These are phyloP conservation scores for Russula olivacea DNA, from an alignment of 768 basidiomycete genomes.

Conservation along the genomic window DNA sequence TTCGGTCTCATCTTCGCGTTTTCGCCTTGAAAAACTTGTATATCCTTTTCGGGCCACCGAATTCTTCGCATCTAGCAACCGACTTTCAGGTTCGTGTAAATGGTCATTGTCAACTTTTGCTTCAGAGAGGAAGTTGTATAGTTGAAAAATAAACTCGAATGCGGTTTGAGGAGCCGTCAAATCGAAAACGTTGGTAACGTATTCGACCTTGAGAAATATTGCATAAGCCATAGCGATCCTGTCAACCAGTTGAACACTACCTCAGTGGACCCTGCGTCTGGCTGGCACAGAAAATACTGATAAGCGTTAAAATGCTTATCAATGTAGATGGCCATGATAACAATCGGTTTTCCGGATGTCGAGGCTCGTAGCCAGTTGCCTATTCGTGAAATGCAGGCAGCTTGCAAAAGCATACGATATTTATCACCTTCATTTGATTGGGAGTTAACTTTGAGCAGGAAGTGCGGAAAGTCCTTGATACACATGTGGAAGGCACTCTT, in stretches of 20 bases:
- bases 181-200: too few relatives aligned
- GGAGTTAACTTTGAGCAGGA: neutral
- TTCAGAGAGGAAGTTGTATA: too few relatives aligned
- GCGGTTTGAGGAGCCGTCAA: too few relatives aligned
- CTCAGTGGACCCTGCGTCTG: neutral
- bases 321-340: neutral
- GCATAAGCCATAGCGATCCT: neutral
- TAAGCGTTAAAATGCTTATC: neutral
- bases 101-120: too few relatives aligned
- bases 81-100: too few relatives aligned
- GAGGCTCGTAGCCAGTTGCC: neutral
- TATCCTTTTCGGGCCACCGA: too few relatives aligned
- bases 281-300: neutral
- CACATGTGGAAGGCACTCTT: neutral
- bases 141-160: too few relatives aligned
- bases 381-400: neutral
- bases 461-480: neutral
- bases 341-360: neutral
- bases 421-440: neutral
- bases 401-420: neutral
- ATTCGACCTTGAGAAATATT: neutral
- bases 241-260: conserved; percentile 2
- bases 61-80: too few relatives aligned
- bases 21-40: neutral
- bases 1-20: too few relatives aligned